Evolutionary conservation across 331 rosid species (phyloP), one percentile per base, ranked within the genome.

Genomic region (Malus hybrid): DNA sequence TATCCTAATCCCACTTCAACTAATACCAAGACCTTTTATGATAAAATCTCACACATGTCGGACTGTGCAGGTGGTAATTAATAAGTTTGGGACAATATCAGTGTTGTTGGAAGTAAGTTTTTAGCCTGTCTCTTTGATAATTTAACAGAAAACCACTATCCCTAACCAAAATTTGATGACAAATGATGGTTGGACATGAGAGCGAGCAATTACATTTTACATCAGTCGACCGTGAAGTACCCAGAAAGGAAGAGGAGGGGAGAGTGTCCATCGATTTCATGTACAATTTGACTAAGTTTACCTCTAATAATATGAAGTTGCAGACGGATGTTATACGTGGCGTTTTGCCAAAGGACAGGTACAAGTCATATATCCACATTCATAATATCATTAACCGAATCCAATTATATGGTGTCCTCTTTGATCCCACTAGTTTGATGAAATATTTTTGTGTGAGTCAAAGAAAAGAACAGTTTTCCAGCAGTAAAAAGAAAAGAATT

Each of bases 361-460:
- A 52, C 54, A 65, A 60, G 56, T 61, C 77, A 46, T 19, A 60
- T 39, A 76, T 24, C 24, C 24, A 24, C 24, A 24, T 24, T 24
- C 24, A 24, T 24, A 24, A 24, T 24, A 67, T 82, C 39, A 79
- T 24, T 82, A 66, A 36, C 31, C 81, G 92, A 67, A 69, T 44
- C 57, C 78, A 74, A 80, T 79, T 74, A 79, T 67, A 50, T 56
- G 77, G 71, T 78, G 75, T 63, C 61, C 77, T 65, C 24, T 65
- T 72, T 67, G 71, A 74, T 82, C 52, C 79, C 85, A 81, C 72
- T 76, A 24, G 24, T 24, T 76, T 72, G 54, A 66, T 76, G 81
- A 78, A 73, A 79, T 29, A 24, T 24, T 19, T 50, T 36, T 69
- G 66, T 69, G 75, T 67, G 57, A 52, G 54, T 24, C 24, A 76